Evolutionary conservation across 805 yeast species (phyloP).

Genomic region (Grigorovia yakushimaensis): DNA sequence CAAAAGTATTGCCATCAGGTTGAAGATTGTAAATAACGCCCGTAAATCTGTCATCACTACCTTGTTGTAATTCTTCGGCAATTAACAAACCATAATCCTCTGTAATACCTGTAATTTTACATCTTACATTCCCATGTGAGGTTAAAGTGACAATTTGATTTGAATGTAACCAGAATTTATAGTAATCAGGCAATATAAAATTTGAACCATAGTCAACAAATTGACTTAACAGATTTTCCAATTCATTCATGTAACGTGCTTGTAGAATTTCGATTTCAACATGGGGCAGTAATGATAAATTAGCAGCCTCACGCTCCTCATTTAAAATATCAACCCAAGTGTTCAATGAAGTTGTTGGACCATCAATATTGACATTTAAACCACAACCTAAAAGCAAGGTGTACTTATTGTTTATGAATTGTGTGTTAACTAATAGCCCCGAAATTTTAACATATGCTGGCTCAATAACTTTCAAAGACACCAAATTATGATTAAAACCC

Average conservation of each 20-base stretch:
- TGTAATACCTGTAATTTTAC: slow-evolving; percentile 72
- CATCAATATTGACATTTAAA: slow-evolving; percentile 69
- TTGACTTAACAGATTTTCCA: slow-evolving; percentile 50
- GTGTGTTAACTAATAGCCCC: slow-evolving; percentile 79
- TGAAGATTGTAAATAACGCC: slow-evolving; percentile 62
- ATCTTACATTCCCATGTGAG: slow-evolving; percentile 42
- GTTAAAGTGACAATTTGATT: slow-evolving; percentile 64
- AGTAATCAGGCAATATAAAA: slow-evolving; percentile 62
- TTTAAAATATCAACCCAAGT: slow-evolving; percentile 56
- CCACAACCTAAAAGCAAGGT: slow-evolving; percentile 80
- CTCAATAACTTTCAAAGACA: slow-evolving; percentile 42
- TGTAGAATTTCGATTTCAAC: slow-evolving; percentile 32
- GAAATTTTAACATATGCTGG: slow-evolving; percentile 67
- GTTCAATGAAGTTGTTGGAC: slow-evolving; percentile 87
- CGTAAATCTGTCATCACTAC: slow-evolving; percentile 34
- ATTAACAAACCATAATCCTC: slow-evolving; percentile 73
- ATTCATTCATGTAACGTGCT: slow-evolving; percentile 58
- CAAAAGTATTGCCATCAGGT: slow-evolving; percentile 97
- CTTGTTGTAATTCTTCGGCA: slow-evolving; percentile 54
- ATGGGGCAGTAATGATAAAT: slow-evolving; percentile 37
- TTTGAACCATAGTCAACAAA: slow-evolving; percentile 58
- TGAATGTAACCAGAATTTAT: slow-evolving; percentile 77
- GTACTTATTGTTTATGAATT: slow-evolving; percentile 48
- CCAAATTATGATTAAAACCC: slow-evolving; percentile 23
- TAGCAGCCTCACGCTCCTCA: slow-evolving; percentile 34